Base-by-base conservation (phyloP, 23 red algal species). In the Gracilaria caudata region DNA sequence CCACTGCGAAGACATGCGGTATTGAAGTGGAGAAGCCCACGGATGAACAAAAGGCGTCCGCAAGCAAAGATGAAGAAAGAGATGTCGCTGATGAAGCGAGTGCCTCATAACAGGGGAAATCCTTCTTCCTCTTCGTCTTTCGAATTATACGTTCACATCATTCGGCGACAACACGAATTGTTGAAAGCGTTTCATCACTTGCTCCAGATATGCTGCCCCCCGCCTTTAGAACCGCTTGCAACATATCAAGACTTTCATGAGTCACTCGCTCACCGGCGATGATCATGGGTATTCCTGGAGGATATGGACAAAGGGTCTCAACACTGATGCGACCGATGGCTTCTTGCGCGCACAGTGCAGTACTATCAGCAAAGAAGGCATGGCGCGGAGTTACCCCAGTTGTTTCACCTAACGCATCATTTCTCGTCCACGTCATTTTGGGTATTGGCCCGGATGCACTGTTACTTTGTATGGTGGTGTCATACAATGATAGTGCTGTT, bases 271-370 rank as follows among this genome's bases (percentile, higher is more conserved):
- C 97, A 20, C 97, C 97, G 12, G 90, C 93, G n/a, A 93, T 41
- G 16, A 99, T 34, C 34, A 95, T 21, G 10, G 97, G 97, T 38
- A 99, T 95, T 51, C 97, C 97, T 55, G 97, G 97, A 32, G 97
- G 97, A 55, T 95, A 99, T 23, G 86, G 75, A 51, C 90, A 95
- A 61, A 99, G 76, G 7, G 89, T 91, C 19, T 82, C 91, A 24
- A 90, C 81, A 63, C 80, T 68, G 46, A 99, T 86, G 21, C 73
- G 43, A 54, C 84, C 90, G 17, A 86, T 84, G 33, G 85, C 90
- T 12, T 84, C 56, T 26, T 63, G 57, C 23, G 74, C 30, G 32
- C 63, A 59, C 68, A 82, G 14, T 12, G 12, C 29, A 24, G 45
- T 34, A 24, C 30, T 33, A 25, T 80, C 70, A 35, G 61, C 49